A percentile compares a stretch with the other conserved stretches of the same genome.
Evolutionary conservation across 129 eudicot species (phyloP).

Genomic region (Flaveria brownii): DNA sequence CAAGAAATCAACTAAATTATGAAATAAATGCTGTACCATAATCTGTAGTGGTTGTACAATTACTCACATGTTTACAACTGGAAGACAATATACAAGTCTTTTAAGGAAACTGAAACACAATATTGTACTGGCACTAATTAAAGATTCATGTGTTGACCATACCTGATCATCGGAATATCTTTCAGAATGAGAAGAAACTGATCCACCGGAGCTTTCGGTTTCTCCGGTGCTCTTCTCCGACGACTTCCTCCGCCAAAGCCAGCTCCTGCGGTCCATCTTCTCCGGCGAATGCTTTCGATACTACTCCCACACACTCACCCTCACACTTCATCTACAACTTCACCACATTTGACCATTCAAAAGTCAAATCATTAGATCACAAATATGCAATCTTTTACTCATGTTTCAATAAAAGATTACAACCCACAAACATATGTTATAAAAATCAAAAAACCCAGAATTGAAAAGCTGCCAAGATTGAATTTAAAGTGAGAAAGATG

Average conservation of each 20-base stretch:
- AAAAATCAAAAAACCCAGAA: conserved; percentile 20
- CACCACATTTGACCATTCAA: conserved; percentile 30
- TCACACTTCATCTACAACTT: conserved; percentile 36
- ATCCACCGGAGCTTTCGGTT: conserved; percentile 37
- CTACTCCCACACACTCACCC: conserved; percentile 28
- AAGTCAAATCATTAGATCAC: background rate
- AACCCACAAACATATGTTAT: conserved; percentile 25
- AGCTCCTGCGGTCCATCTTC: conserved; percentile 48
- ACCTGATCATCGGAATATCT: conserved; percentile 45
- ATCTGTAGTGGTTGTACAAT: conserved; percentile 2
- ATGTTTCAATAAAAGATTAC: background rate
- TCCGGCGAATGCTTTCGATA: conserved; percentile 5
- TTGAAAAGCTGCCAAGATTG: conserved; percentile 16
- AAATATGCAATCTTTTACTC: conserved; percentile 21
- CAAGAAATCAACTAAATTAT: background rate
- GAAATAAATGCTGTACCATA: conserved; percentile 7
- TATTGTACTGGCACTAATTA: background rate
- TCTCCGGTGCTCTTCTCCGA: conserved; percentile 37
- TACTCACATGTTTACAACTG: conserved; percentile 12
- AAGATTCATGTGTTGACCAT: background rate
- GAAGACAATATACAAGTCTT: conserved; percentile 1
- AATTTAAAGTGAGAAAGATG: conserved; percentile 21
- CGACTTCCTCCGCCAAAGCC: conserved; percentile 45
- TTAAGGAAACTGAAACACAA: background rate
- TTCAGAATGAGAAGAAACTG: conserved; percentile 34